phyloP scores from a whole-genome alignment of 768 basidiomycete species.

The Xerocomellus intermedius region DNA sequence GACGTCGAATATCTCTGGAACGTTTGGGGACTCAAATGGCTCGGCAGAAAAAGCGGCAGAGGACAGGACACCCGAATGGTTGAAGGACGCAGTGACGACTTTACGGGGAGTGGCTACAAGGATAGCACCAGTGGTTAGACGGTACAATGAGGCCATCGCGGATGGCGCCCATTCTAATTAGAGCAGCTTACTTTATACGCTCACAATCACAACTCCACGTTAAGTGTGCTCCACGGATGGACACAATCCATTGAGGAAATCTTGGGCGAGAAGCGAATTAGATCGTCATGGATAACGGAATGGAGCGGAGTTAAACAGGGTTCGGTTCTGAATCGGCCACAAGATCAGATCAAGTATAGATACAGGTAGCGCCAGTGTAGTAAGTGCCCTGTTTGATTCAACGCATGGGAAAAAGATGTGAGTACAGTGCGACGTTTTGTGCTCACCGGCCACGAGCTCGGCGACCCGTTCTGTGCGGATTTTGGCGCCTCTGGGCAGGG shows the following conservation, averaged over 20 bases:
- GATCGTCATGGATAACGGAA: conserved; percentile 14
- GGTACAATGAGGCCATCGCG: conserved; percentile 17
- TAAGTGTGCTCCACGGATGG: not conserved
- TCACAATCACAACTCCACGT: not conserved
- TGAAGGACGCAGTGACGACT: conserved; percentile 12
- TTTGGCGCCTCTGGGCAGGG: not conserved
- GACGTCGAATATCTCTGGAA: conserved; percentile 46
- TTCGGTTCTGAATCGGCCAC: not conserved
- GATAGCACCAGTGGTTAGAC: conserved; percentile 7
- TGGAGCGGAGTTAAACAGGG: conserved; percentile 20
- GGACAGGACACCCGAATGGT: conserved; percentile 14
- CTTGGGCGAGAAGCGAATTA: not conserved
- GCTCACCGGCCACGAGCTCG: not conserved
- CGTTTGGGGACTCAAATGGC: conserved; percentile 8
- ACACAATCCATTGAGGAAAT: not conserved
- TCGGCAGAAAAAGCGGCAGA: conserved; percentile 1
- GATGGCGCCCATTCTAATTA: not conserved
- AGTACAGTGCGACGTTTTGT: not conserved
- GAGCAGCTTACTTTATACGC: conserved; percentile 18
- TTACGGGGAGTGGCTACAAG: conserved; percentile 6
- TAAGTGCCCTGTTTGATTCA: not conserved
- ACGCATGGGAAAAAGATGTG: not conserved
- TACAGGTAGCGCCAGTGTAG: not conserved
- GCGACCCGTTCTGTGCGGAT: not conserved
- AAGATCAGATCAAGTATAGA: conserved; percentile 3